These are phyloP conservation scores for Canavalia gladiata DNA, from an alignment of 306 rosid genomes.

Conservation along the genomic window DNA sequence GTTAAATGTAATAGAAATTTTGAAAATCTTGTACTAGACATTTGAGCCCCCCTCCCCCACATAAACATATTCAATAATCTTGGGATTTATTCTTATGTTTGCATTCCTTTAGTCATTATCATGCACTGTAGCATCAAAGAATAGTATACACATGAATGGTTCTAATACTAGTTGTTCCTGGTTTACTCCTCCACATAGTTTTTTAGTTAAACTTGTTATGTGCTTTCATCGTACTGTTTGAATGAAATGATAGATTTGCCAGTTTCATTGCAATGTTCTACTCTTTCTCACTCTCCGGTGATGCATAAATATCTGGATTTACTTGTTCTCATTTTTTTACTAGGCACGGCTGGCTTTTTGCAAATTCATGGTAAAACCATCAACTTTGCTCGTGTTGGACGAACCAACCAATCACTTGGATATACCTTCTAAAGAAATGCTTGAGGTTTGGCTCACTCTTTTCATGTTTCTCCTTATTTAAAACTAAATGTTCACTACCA, in stretches of 20 bases:
- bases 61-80: not conserved
- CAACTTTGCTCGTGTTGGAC: conserved; percentile 86
- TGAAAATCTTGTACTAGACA: conserved; percentile 25
- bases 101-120: conserved; percentile 27
- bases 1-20: conserved; percentile 26
- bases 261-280: not conserved
- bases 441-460: conserved; percentile 69
- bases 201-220: not conserved
- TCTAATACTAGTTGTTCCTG: conserved; percentile 26
- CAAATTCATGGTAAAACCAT: conserved; percentile 98
- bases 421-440: conserved; percentile 99
- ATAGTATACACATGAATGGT: conserved; percentile 7
- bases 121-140: conserved; percentile 31
- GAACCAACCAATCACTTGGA: conserved; percentile 99
- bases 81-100: not conserved
- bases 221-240: conserved; percentile 16
- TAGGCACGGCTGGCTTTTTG: conserved; percentile 98
- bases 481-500: conserved; percentile 29
- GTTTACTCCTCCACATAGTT: not conserved
- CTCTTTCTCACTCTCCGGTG: conserved; percentile 32
- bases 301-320: conserved; percentile 35
- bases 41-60: not conserved
- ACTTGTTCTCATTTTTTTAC: conserved; percentile 48
- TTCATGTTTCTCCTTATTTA: conserved; percentile 30
- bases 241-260: not conserved